Conservation (phyloP, 495 filamentous ascomycete genomes). For the Tricharina praecox region DNA sequence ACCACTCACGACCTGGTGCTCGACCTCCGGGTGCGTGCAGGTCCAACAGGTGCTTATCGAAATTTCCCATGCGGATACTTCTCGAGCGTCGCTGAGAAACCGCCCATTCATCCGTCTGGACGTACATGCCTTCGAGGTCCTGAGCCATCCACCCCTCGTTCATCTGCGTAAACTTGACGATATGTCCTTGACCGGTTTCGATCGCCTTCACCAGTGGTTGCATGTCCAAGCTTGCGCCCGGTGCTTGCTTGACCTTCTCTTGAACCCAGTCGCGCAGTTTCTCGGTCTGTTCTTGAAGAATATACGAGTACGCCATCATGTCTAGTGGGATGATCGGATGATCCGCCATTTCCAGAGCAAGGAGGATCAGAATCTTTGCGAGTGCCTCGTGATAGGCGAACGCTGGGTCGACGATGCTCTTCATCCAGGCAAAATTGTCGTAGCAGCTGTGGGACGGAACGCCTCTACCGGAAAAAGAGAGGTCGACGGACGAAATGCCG, state of each 20-base stretch:
- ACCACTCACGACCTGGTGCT: constrained; percentile 80
- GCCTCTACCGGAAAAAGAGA: constrained; percentile 52
- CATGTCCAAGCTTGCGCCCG: constrained; percentile 37
- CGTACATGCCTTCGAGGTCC: constrained; percentile 41
- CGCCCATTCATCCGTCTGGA: constrained; percentile 40
- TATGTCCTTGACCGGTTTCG: constrained; percentile 38
- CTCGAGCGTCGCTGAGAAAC: constrained; percentile 47
- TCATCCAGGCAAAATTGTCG: constrained; percentile 80
- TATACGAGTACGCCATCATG: constrained; percentile 53
- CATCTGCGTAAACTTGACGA: constrained; percentile 37
- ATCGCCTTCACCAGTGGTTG: constrained; percentile 44
- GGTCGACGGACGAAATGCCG: constrained; percentile 77
- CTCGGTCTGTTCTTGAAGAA: constrained; percentile 42
- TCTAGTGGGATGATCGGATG: constrained; percentile 69
- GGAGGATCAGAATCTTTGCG: constrained; percentile 59
- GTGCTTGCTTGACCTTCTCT: constrained; percentile 33
- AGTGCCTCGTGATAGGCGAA: constrained; percentile 69
- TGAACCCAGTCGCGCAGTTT: constrained; percentile 51
- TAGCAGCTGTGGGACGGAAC: constrained; percentile 74
- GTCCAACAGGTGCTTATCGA: constrained; percentile 74
- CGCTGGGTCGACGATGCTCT: constrained; percentile 55
- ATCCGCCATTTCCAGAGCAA: constrained; percentile 76
- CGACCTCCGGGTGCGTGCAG: constrained; percentile 40
- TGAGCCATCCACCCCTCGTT: constrained; percentile 52
- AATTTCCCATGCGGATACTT: constrained; percentile 54